Base-by-base conservation (phyloP, 257 asterid species). In the Coffea eugenioides region DNA sequence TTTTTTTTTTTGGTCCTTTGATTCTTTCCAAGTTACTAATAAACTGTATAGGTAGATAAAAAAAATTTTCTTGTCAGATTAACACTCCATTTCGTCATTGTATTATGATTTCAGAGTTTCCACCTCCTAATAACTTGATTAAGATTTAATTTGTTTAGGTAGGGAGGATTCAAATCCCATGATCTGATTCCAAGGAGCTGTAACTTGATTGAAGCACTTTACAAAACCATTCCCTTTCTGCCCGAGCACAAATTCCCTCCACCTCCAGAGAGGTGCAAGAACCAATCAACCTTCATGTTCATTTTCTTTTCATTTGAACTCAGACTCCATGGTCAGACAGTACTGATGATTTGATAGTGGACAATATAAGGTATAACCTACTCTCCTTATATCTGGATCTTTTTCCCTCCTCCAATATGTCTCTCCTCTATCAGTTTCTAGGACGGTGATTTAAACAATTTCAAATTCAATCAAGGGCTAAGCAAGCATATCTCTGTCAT, bases 21-120 rank as follows among this genome's bases (percentile, higher is more conserved):
- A 88, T 80, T 87, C 76, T 84, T 85, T 83, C 48, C 68, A 71
- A 80, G 76, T 79, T 77, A 27, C 34, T 67, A 71, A 81, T 72
- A 77, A 77, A 54, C 39, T 86, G 84, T 81, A 82, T 74, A 82
- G 83, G 81, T 80, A 80, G 76, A 54, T 68, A 20, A 36, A 71
- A 39, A 20, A 25, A 23, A 6, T 41, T 54, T 23, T 45, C 21
- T 77, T 51, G 61, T 36, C 20, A n/a, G 8, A 52, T 68, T 27
- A 18, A 46, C 11, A 3, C 31, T 69, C 59, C 16, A 46, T 5
- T 46, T 46, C 5, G 71, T 67, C 8, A 18, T 45, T 45, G 31
- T 31, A 71, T 10, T 43, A 23, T 34, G 27, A 46, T 71, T 46
- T n/a, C 75, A 18, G 54, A 14, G 9, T 7, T 43, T 45, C 11